A percentile compares a stretch with the other conserved stretches of the same genome.
These are phyloP conservation scores for Hypericum androsaemum DNA, from an alignment of 345 rosid species.

Conservation along the genomic window DNA sequence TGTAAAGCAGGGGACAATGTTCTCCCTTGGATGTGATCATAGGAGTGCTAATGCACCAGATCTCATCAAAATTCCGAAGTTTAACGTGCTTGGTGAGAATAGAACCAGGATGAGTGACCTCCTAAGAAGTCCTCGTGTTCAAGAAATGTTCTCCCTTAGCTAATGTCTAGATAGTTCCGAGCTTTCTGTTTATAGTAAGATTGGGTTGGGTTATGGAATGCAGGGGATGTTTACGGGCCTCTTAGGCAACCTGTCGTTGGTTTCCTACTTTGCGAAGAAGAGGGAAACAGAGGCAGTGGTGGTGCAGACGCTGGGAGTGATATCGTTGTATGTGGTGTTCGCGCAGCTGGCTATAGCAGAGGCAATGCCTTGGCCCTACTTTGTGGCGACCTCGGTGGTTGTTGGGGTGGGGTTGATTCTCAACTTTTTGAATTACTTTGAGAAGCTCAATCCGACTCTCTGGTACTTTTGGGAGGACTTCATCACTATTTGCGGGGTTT, in stretches of 20 bases:
- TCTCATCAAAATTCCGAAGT: too few species aligned
- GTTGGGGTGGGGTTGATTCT: constrained; percentile 51
- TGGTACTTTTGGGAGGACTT: constrained; percentile 88
- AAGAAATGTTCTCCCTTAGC: too few species aligned
- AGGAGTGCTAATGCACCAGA: too few species aligned
- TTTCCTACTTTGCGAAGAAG: constrained; percentile 77
- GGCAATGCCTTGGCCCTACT: constrained; percentile 69
- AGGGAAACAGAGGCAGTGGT: constrained; percentile 63
- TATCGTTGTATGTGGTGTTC: constrained; percentile 46
- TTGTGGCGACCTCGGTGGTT: constrained; percentile 41
- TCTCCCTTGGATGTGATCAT: too few species aligned
- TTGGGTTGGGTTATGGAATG: constrained; percentile 11
- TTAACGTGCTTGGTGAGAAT: too few species aligned
- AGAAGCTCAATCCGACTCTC: constrained; percentile 33
- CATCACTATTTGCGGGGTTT: constrained; percentile 62
- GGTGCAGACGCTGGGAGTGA: constrained; percentile 76
- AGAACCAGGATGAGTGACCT: too few species aligned
- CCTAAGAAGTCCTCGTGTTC: too few species aligned
- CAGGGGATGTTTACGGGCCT: constrained; percentile 90
- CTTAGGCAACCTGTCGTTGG: constrained; percentile 76
- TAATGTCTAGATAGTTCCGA: too few species aligned
- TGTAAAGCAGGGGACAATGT: too few species aligned
- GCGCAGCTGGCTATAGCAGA: constrained; percentile 74
- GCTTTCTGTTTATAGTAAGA: too few species aligned
- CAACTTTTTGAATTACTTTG: constrained; percentile 46